A percentile compares a stretch with the other conserved stretches of the same genome.
phyloP scores from a whole-genome alignment of 2,329 filamentous ascomycete genomes.

The Fusarium tuaranense region DNA sequence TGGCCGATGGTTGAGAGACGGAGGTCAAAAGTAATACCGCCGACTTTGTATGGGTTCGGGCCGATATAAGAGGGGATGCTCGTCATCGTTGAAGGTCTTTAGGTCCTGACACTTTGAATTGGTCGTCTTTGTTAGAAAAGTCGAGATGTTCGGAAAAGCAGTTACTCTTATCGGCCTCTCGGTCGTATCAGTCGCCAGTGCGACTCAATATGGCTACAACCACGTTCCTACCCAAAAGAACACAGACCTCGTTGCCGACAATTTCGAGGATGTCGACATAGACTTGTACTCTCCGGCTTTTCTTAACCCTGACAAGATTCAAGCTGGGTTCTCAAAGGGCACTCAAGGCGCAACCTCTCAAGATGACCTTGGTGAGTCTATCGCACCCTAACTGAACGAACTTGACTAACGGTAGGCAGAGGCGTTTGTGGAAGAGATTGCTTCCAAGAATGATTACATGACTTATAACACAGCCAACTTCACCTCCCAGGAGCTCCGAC shows the following conservation, averaged over 20 bases:
- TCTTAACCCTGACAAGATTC: neutral
- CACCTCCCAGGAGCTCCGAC: slow-evolving; percentile 28
- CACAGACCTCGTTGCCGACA: slow-evolving; percentile 17
- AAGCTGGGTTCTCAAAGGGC: slow-evolving; percentile 22
- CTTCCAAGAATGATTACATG: slow-evolving; percentile 27
- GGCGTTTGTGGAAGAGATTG: slow-evolving; percentile 17
- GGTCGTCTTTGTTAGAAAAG: too few relatives aligned
- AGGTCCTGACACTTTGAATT: neutral
- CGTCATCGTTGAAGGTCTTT: neutral
- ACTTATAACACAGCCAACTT: slow-evolving; percentile 29
- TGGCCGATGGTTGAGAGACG: neutral
- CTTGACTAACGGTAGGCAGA: slow-evolving; percentile 6
- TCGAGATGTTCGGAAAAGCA: slow-evolving; percentile 7
- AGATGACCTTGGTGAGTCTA: slow-evolving; percentile 22
- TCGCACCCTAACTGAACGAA: accelerated
- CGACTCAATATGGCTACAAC: slow-evolving; percentile 32
- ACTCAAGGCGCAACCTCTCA: slow-evolving; percentile 33
- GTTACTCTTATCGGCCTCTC: slow-evolving; percentile 5
- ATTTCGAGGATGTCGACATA: slow-evolving; percentile 32
- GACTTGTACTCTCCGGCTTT: slow-evolving; percentile 25
- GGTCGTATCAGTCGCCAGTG: slow-evolving; percentile 14
- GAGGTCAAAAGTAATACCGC: slow-evolving; percentile 30
- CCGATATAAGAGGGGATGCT: slow-evolving; percentile 17
- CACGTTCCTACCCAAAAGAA: slow-evolving; percentile 18
- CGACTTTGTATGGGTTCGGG: neutral